These are phyloP conservation scores for Naganishia albida DNA, from an alignment of 1,284 basidiomycete genomes.

Conservation along the genomic window DNA sequence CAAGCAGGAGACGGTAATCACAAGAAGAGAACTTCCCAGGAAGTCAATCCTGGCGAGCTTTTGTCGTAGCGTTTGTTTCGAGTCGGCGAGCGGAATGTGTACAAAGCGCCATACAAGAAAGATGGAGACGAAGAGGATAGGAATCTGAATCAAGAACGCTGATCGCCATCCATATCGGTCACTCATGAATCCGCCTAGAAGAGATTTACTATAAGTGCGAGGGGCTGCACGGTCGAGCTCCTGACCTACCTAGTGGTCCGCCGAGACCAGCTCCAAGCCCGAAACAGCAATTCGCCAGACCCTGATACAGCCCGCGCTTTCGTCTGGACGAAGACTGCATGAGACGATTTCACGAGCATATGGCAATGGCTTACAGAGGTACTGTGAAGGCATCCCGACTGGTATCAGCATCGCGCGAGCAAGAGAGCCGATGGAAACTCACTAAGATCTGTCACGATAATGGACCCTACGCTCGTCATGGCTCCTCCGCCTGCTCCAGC, in stretches of 20 bases:
- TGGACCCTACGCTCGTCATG: slow-evolving; percentile 50
- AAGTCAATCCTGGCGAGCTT: slow-evolving; percentile 79
- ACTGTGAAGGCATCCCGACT: slow-evolving; percentile 52
- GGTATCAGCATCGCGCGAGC: no score
- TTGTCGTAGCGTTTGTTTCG: slow-evolving; percentile 63
- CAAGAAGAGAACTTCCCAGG: slow-evolving; percentile 75
- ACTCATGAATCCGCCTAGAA: slow-evolving; percentile 34
- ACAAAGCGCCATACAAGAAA: slow-evolving; percentile 71
- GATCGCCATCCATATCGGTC: slow-evolving; percentile 34
- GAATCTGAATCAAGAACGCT: slow-evolving; percentile 60
- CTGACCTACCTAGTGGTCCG: slow-evolving; percentile 74
- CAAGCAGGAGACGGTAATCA: slow-evolving; percentile 69
- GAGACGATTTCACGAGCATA: neutral
- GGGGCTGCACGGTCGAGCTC: neutral
- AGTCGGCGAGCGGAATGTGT: slow-evolving; percentile 50
- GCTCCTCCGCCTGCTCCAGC: slow-evolving; percentile 91
- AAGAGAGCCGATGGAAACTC: neutral
- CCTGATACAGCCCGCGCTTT: slow-evolving; percentile 83
- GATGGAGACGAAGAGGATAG: slow-evolving; percentile 69
- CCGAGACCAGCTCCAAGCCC: slow-evolving; percentile 66
- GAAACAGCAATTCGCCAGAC: slow-evolving; percentile 56
- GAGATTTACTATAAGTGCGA: neutral
- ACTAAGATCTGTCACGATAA: slow-evolving; percentile 49
- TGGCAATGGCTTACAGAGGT: slow-evolving; percentile 69
- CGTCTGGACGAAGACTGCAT: slow-evolving; percentile 58